Conservation (phyloP, 306 rosid species). For the Vigna mungo region DNA sequence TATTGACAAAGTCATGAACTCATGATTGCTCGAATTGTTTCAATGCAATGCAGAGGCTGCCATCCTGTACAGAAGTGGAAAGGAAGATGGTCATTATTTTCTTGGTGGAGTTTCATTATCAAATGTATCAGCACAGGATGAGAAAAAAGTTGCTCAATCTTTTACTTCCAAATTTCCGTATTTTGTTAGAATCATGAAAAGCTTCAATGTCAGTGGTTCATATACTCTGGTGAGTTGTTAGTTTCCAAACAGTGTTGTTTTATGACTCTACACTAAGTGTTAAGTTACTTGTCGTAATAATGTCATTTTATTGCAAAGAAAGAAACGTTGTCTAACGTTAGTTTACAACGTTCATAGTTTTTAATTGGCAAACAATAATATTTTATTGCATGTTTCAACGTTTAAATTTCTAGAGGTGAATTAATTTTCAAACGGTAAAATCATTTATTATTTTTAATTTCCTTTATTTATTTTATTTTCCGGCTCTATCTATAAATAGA, state of each 20-base stretch:
- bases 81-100: slow-evolving; percentile 53
- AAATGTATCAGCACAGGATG: slow-evolving; percentile 61
- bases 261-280: slow-evolving; percentile 19
- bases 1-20: slow-evolving; percentile 25
- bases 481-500: too few species aligned
- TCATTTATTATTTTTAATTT: too few species aligned
- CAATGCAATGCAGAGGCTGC: slow-evolving; percentile 54
- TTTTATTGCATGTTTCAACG: too few species aligned
- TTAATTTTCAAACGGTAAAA: too few species aligned
- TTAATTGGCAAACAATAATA: too few species aligned
- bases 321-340: too few species aligned
- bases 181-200: slow-evolving; percentile 90
- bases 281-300: too few species aligned
- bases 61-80: slow-evolving; percentile 54
- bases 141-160: slow-evolving; percentile 70
- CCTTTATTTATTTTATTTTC: too few species aligned
- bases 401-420: too few species aligned
- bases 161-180: slow-evolving; percentile 77
- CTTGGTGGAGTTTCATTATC: slow-evolving; percentile 57
- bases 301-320: too few species aligned
- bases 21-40: slow-evolving; percentile 50
- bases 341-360: too few species aligned
- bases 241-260: slow-evolving; percentile 27
- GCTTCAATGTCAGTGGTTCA: slow-evolving; percentile 88
- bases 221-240: slow-evolving; percentile 79